A percentile compares a stretch with the other conserved stretches of the same genome.
Evolutionary conservation across 352 stramenopile species (phyloP).

Genomic region (Phytophthora rubi): DNA sequence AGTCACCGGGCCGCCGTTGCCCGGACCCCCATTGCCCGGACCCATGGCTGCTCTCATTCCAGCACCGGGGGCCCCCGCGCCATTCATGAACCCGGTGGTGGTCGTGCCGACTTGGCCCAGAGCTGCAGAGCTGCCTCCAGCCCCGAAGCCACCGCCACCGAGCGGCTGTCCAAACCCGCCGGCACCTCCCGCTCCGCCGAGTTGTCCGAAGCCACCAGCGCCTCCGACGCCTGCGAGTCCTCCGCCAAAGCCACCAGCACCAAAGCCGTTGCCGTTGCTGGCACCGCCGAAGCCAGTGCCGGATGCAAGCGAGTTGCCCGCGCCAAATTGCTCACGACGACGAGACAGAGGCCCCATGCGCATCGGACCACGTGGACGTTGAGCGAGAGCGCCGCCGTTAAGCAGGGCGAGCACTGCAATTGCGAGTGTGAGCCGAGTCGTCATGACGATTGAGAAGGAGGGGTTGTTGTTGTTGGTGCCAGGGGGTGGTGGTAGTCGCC

Average conservation of each 20-base stretch:
- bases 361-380: constrained; percentile 26
- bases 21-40: not conserved
- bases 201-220: not conserved
- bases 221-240: constrained; percentile 3
- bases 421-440: constrained; percentile 26
- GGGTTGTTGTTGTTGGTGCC: not conserved
- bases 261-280: too few species aligned
- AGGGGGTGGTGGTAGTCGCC: not conserved
- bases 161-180: not conserved
- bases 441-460: constrained; percentile 13
- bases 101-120: too few species aligned
- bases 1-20: not conserved
- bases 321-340: constrained; percentile 28
- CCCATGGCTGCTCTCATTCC: not conserved
- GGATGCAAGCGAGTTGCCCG: not conserved
- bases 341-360: constrained; percentile 19
- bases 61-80: not conserved
- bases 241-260: not conserved
- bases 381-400: constrained; percentile 17
- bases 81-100: not conserved
- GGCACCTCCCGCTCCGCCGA: not conserved
- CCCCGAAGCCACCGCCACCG: not conserved
- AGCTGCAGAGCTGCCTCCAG: not conserved
- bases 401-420: constrained; percentile 24
- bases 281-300: not conserved